Evolutionary conservation across 176 grass and related monocot species (phyloP), one percentile per base, ranked within the genome.

Genomic region (Guadua angustifolia): DNA sequence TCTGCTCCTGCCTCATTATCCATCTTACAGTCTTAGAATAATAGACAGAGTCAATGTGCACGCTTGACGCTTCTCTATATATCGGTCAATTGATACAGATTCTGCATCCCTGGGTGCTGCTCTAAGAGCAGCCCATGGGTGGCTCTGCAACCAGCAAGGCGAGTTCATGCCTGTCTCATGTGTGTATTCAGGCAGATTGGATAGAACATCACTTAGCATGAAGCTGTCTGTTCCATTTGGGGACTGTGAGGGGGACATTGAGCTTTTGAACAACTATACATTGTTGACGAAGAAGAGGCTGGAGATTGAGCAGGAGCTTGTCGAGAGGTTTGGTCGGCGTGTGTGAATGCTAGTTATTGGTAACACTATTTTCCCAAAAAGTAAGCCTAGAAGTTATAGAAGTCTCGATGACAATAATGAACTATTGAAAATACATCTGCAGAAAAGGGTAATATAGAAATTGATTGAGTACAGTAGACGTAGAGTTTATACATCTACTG

Each of bases 41-140:
- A 55, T 21, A 75, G 10, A 58, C 33, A 66, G 71, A 84, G 12
- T 40, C 15, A n/a, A 13, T 21, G 45, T 79, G 43, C 3, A 85
- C 24, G 8, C 5, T 66, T 71, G 40, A 51, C 26, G 32, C 2
- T 12, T 78, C 40, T 59, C 50, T 67, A 17, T 69, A 13, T 8
- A 18, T 17, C 11, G 35, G 68, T 60, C 21, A 14, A 52, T 76
- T 11, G 40, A 70, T 67, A 45, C 77, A 94, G 92, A 94, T 68
- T 89, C 89, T 85, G 92, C 92, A 0, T 89, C 87, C 36, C 55
- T 89, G 81, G 92, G 89, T 50, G 92, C 92, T 79, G 92, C 92
- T 64, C 35, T 94, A 5, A 69, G 92, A 53, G 92, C 92, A 66
- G 89, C 89, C 71, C 92, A 91, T 87, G 92, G 92, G 51, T 94